phyloP scores from a whole-genome alignment of 495 filamentous ascomycete species.

The Hypoxylon subgilvum region DNA sequence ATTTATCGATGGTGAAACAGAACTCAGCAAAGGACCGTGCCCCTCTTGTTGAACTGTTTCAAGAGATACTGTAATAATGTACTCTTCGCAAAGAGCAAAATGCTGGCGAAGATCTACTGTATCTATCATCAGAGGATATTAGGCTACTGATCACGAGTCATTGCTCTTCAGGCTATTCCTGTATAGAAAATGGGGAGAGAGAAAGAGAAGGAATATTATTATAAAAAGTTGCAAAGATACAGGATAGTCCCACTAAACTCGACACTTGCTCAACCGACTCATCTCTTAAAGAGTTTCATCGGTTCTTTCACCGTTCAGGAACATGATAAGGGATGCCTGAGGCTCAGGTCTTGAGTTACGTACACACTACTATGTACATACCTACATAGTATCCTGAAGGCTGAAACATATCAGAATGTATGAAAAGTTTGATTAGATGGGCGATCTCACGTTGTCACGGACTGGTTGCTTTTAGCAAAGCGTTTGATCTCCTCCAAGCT shows the following conservation, averaged over 20 bases:
- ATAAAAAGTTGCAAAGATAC: too few relatives aligned
- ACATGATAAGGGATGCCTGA: slow-evolving; percentile 23
- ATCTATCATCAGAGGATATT: too few relatives aligned
- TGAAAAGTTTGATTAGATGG: slow-evolving; percentile 34
- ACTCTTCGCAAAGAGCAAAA: too few relatives aligned
- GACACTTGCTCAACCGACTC: neutral
- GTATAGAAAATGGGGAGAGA: too few relatives aligned
- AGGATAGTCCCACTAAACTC: slow-evolving; percentile 1
- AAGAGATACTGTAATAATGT: too few relatives aligned
- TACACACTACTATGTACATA: too few relatives aligned
- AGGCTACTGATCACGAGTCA: too few relatives aligned
- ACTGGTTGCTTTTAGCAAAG: slow-evolving; percentile 30
- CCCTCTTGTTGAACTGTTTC: too few relatives aligned
- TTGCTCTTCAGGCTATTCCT: too few relatives aligned
- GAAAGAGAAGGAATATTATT: too few relatives aligned
- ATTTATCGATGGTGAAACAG: slow-evolving; percentile 6
- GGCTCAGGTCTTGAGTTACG: slow-evolving; percentile 15
- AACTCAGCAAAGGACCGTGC: neutral
- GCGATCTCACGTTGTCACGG: slow-evolving; percentile 23
- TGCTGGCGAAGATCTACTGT: too few relatives aligned
- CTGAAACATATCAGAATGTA: slow-evolving; percentile 34
- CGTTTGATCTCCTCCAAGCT: slow-evolving; percentile 37
- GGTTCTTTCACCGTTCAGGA: neutral
- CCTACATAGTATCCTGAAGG: too few relatives aligned
- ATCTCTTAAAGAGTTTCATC: slow-evolving; percentile 19